phyloP scores from a whole-genome alignment of 2,329 filamentous ascomycete genomes.

The Aspergillus alliaceus region DNA sequence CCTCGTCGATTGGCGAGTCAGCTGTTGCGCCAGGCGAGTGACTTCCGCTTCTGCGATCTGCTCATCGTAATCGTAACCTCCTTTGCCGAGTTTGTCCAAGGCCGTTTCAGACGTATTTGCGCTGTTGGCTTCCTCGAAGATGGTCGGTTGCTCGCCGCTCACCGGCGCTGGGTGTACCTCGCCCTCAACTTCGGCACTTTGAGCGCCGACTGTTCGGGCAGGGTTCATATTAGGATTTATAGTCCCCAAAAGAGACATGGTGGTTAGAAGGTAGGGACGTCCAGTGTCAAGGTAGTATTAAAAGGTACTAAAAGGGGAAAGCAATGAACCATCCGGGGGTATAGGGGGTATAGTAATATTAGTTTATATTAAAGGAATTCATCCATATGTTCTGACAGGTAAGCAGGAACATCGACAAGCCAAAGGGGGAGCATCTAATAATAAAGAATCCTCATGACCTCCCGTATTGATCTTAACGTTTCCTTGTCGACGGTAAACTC shows the following conservation, averaged over 20 bases:
- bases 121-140: constrained; percentile 15
- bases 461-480: background rate
- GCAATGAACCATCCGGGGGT: constrained; percentile 3
- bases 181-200: constrained; percentile 13
- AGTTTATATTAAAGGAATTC: background rate
- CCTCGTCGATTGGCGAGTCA: constrained; percentile 38
- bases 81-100: constrained; percentile 18
- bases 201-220: constrained; percentile 12
- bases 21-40: constrained; percentile 32
- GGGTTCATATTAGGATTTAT: constrained; percentile 31
- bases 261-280: constrained; percentile 14
- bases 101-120: constrained; percentile 31
- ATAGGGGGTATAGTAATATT: constrained; percentile 5
- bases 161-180: background rate
- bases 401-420: background rate
- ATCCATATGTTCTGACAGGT: background rate
- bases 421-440: constrained; percentile 1
- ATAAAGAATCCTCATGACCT: background rate
- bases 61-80: constrained; percentile 21
- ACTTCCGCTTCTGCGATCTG: constrained; percentile 29
- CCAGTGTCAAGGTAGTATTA: constrained; percentile 14
- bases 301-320: constrained; percentile 3
- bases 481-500: background rate
- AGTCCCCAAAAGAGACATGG: constrained; percentile 37
- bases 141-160: constrained; percentile 15